Evolutionary conservation across 1,139 yeast genomes (phyloP).

Genomic region (Scheffersomyces illinoinensis): DNA sequence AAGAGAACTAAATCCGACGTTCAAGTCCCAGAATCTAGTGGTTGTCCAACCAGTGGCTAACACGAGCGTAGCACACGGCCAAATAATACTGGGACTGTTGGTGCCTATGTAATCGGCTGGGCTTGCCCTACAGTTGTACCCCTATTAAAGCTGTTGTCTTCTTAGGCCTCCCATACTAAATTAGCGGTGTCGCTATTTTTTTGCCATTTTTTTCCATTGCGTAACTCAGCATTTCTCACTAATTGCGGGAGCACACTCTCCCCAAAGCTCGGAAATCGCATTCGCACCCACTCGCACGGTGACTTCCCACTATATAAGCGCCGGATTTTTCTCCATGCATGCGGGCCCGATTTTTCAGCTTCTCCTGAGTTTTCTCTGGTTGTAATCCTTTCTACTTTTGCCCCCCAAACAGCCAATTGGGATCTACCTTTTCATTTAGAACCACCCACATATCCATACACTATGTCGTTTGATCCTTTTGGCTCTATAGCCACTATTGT

Average conservation of each 20-base stretch:
- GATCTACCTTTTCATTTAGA: neutral
- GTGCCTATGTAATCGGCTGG: neutral
- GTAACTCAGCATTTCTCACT: neutral
- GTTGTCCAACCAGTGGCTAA: neutral
- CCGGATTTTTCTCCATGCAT: neutral
- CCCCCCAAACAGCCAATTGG: neutral
- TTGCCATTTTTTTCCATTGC: neutral
- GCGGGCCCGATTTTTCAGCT: neutral
- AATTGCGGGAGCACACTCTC: neutral
- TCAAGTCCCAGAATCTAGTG: neutral
- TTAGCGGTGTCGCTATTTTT: neutral
- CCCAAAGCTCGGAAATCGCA: neutral
- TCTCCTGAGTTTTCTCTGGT: neutral
- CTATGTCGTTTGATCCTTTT: slow-evolving; percentile 30
- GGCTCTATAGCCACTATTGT: slow-evolving; percentile 71
- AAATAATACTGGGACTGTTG: neutral
- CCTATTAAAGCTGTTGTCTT: neutral
- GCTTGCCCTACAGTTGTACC: neutral
- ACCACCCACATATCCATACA: neutral
- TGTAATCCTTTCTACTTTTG: neutral
- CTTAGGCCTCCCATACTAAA: neutral
- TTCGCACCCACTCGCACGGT: neutral
- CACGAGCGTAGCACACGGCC: neutral
- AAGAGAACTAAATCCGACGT: neutral
- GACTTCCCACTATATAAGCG: neutral